Evolutionary conservation across 2,329 filamentous ascomycete genomes (phyloP).

Genomic region (Onygena corvina): DNA sequence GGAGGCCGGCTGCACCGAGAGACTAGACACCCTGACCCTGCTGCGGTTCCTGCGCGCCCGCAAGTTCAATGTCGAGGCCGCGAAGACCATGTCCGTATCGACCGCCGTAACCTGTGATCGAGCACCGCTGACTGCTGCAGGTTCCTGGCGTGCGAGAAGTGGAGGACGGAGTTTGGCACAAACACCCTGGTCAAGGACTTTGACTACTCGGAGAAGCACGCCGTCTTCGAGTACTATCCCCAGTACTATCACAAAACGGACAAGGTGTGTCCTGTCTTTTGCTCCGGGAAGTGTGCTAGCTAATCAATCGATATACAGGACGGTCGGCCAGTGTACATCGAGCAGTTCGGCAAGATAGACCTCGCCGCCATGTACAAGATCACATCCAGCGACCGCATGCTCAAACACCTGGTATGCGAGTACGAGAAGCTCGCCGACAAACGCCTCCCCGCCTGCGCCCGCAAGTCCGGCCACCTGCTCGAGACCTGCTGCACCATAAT

Average conservation of each 20-base stretch:
- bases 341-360: conserved; percentile 89
- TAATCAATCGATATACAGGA: conserved; percentile 47
- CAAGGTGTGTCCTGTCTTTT: conserved; percentile 31
- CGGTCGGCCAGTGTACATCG: conserved; percentile 92
- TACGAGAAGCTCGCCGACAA: conserved; percentile 95
- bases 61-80: conserved; percentile 76
- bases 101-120: background rate
- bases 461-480: conserved; percentile 75
- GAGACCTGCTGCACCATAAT: conserved; percentile 98
- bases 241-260: conserved; percentile 92
- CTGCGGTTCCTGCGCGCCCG: conserved; percentile 84
- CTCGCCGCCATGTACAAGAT: conserved; percentile 83
- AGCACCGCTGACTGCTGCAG: conserved; percentile 37
- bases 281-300: background rate
- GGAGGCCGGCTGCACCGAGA: conserved; percentile 64
- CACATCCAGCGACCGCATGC: conserved; percentile 84
- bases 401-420: conserved; percentile 90
- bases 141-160: conserved; percentile 83
- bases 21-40: conserved; percentile 86
- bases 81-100: conserved; percentile 71
- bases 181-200: conserved; percentile 70
- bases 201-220: conserved; percentile 72
- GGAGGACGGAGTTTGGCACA: conserved; percentile 76
- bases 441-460: conserved; percentile 85
- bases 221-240: conserved; percentile 84